phyloP scores from a whole-genome alignment of 2,329 filamentous ascomycete species.

The Rhinocladiella mackenziei region DNA sequence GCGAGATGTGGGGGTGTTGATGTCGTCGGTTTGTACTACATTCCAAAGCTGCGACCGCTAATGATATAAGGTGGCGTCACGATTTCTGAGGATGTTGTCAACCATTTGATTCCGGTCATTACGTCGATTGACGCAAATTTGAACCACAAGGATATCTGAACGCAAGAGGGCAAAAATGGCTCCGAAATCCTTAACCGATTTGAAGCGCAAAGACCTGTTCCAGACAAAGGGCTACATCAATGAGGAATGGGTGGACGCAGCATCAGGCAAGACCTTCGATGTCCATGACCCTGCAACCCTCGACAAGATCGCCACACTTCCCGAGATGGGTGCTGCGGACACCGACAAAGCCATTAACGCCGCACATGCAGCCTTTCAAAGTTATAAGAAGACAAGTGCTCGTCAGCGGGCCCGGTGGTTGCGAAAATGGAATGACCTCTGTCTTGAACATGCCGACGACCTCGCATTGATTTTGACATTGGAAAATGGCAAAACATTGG shows the following conservation, averaged over 20 bases:
- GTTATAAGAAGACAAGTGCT: conserved; percentile 58
- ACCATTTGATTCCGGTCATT: too few species aligned
- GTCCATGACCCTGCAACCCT: conserved; percentile 79
- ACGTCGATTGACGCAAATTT: too few species aligned
- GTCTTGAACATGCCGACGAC: conserved; percentile 62
- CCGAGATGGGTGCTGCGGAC: conserved; percentile 74
- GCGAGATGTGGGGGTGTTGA: too few species aligned
- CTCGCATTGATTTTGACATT: conserved; percentile 51
- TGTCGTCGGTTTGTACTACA: too few species aligned
- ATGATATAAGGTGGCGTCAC: too few species aligned
- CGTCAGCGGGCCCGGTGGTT: conserved; percentile 61
- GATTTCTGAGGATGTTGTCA: too few species aligned
- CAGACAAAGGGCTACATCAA: conserved; percentile 30
- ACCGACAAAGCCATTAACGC: conserved; percentile 75
- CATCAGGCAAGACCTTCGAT: conserved; percentile 86
- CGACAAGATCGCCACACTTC: conserved; percentile 73
- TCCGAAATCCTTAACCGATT: conserved; percentile 21
- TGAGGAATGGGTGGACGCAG: conserved; percentile 67
- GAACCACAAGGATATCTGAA: too few species aligned
- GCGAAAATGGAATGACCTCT: conserved; percentile 64
- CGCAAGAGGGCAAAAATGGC: conserved; percentile 16
- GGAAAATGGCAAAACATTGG: conserved; percentile 59
- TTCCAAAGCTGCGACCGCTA: too few species aligned
- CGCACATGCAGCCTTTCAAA: conserved; percentile 65
- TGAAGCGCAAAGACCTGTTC: conserved; percentile 31